Base-by-base conservation (phyloP, 2,329 filamentous ascomycete species). In the Stagonosporopsis vannaccii region DNA sequence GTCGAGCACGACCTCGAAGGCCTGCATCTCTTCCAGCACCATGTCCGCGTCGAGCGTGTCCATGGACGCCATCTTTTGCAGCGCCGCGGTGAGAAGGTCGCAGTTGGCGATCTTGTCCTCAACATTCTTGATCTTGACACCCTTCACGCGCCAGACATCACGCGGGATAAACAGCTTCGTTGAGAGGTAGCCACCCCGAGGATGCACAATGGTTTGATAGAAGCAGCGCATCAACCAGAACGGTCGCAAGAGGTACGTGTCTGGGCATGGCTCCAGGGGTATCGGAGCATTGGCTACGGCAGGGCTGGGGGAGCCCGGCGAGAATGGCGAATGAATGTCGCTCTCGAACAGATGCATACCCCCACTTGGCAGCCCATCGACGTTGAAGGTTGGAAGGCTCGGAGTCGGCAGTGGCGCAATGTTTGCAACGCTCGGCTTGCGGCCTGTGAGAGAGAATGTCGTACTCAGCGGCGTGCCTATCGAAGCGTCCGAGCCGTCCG, bases 201-300 rank as follows among this genome's bases (percentile, higher is more conserved):
- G 92, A 70, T 99, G 94, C 17, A 89, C 90, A 40, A 99, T 86
- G 0, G 93, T 97, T 74, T 97, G 92, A 72, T 95, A 96, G 23
- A 99, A 83, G 59, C 90, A 93, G 51, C 95, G 88, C 91, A 99
- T 97, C 40, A 99, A 82, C 95, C 95, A 99, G 76, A 97, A 99
- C 2, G 95, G 96, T 19, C 95, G 88, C n/a, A 98, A 82, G 68
- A 97, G 84, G 57, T 89, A 88, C 36, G 96, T 92, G 32, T 90
- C 91, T 1, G 95, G 95, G 72, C 96, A 99, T 3, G 95, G 90
- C 71, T 99, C 95, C 5, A 99, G 83, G 0, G 92, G 86, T 20
- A 89, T 84, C 12, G 93, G 93, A 1, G 87, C 85, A 62, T 92
- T 87, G 0, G 80, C 70, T 12, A 82, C 80, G n/a, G 84, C 74